phyloP scores from a whole-genome alignment of 2,329 filamentous ascomycete species.

The Blumeria hordei region DNA sequence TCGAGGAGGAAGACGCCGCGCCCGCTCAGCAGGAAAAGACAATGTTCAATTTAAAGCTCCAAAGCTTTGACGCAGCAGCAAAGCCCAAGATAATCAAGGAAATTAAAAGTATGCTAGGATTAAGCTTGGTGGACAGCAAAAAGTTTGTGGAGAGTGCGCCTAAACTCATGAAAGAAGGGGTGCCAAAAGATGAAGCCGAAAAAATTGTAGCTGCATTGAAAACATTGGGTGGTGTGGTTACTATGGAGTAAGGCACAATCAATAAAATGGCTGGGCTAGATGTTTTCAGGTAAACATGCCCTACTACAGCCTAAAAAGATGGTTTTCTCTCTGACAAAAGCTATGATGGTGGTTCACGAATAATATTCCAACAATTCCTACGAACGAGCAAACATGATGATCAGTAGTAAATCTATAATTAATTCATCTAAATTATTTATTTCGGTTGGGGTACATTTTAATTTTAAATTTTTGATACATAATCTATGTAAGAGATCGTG shows the following conservation, averaged over 20 bases:
- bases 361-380: too few relatives aligned
- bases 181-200: conserved; percentile 96
- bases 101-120: conserved; percentile 82
- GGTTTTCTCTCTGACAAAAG: too few relatives aligned
- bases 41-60: conserved; percentile 86
- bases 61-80: conserved; percentile 61
- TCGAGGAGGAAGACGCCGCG: conserved; percentile 67
- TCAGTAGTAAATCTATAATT: too few relatives aligned
- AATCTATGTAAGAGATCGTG: too few relatives aligned
- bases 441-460: too few relatives aligned
- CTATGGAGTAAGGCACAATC: conserved; percentile 48
- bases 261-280: too few relatives aligned
- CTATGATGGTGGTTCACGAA: too few relatives aligned
- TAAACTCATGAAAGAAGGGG: conserved; percentile 97
- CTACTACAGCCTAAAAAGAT: too few relatives aligned
- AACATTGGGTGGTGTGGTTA: conserved; percentile 67
- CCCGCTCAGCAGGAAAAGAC: conserved; percentile 86
- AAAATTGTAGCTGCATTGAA: conserved; percentile 95
- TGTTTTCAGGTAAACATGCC: too few relatives aligned
- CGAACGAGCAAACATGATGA: too few relatives aligned
- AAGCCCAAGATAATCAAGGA: conserved; percentile 99
- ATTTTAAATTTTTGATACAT: too few relatives aligned
- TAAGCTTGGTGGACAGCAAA: conserved; percentile 97
- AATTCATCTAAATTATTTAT: too few relatives aligned
- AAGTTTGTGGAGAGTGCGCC: conserved; percentile 98